A percentile compares a stretch with the other conserved stretches of the same genome.
phyloP scores from a whole-genome alignment of 805 yeast species.

The Candida mattraensis region DNA sequence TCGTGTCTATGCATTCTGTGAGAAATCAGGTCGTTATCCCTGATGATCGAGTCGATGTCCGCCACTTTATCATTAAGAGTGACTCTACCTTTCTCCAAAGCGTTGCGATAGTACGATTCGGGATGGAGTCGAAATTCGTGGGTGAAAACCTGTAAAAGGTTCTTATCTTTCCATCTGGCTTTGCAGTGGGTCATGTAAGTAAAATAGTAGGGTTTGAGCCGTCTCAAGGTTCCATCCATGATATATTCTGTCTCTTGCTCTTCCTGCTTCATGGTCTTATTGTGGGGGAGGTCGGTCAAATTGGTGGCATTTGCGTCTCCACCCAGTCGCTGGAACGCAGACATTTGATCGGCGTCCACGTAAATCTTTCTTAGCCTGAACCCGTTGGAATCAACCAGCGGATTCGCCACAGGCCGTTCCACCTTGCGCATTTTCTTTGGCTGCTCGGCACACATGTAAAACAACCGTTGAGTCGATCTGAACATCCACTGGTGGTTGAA shows the following conservation, averaged over 20 bases:
- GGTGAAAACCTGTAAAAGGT: conserved; percentile 74
- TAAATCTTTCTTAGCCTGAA: conserved; percentile 46
- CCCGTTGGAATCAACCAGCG: conserved; percentile 44
- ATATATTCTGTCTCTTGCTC: conserved; percentile 58
- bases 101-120: conserved; percentile 58
- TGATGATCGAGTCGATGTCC: conserved; percentile 57
- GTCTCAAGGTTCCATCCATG: conserved; percentile 61
- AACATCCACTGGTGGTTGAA: conserved; percentile 1
- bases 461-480: neutral
- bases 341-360: conserved; percentile 42
- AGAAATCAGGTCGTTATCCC: conserved; percentile 79
- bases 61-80: conserved; percentile 69
- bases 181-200: conserved; percentile 92
- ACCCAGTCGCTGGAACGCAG: conserved; percentile 42
- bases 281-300: conserved; percentile 17
- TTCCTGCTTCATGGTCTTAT: conserved; percentile 46
- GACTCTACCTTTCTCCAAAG: conserved; percentile 65
- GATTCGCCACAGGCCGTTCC: conserved; percentile 17
- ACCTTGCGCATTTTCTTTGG: conserved; percentile 15
- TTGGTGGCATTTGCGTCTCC: conserved; percentile 27
- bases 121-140: conserved; percentile 83
- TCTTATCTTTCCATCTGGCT: conserved; percentile 85
- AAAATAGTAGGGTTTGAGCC: conserved; percentile 82
- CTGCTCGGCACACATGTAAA: conserved; percentile 10
- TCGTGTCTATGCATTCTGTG: conserved; percentile 88